A percentile compares a stretch with the other conserved stretches of the same genome.
Conservation (phyloP, 371 early-diverging fungal species). For the Rhizopus arrhizus region DNA sequence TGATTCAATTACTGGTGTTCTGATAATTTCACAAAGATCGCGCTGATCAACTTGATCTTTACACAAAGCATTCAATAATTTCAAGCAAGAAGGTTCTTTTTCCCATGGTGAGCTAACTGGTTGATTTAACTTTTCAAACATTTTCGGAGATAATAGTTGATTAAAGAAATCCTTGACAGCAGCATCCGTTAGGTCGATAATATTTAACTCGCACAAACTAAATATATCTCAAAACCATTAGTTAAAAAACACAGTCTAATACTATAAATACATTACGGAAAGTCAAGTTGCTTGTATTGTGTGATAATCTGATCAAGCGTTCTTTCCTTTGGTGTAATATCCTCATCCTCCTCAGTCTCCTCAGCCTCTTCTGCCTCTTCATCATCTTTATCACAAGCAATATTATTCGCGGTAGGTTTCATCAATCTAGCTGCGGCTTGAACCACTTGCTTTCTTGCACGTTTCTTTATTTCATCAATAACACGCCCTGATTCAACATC, state of each 20-base stretch:
- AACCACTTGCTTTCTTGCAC: neutral
- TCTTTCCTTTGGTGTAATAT: neutral
- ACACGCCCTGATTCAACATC: neutral
- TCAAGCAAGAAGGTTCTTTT: conserved; percentile 3
- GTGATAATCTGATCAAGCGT: neutral
- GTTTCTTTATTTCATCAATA: neutral
- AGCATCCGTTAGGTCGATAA: conserved; percentile 11
- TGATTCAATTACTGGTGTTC: conserved; percentile 3
- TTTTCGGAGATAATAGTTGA: neutral
- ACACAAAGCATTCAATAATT: conserved; percentile 5
- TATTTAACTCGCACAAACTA: conserved; percentile 9
- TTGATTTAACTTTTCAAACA: neutral
- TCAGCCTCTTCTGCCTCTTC: neutral
- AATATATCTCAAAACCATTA: conserved; percentile 3
- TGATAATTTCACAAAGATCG: neutral
- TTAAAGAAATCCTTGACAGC: conserved; percentile 3
- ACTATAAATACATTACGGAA: conserved; percentile 5
- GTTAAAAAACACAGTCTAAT: conserved; percentile 3
- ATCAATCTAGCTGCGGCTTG: neutral
- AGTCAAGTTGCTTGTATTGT: neutral
- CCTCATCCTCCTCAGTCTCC: neutral
- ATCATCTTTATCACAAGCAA: neutral
- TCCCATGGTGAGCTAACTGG: conserved; percentile 1
- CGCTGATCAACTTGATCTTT: neutral
- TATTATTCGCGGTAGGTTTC: neutral